Evolutionary conservation across 2,329 filamentous ascomycete species (phyloP).

Genomic region (Boeremia lycopersici): DNA sequence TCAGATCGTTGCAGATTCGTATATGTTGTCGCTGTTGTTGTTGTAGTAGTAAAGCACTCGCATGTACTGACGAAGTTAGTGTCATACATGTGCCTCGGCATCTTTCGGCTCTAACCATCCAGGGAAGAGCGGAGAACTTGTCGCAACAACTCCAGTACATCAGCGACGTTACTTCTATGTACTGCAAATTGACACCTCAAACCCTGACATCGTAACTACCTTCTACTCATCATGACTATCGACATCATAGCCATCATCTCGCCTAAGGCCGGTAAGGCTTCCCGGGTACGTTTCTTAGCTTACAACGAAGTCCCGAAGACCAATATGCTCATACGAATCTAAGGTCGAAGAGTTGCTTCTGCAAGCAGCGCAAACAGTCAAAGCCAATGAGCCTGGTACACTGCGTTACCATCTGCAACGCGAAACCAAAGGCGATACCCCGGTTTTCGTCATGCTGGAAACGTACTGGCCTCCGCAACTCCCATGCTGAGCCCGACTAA

Average conservation of each 20-base stretch:
- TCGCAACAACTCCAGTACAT: neutral
- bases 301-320: neutral
- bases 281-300: slow-evolving; percentile 27
- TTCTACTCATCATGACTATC: slow-evolving; percentile 22
- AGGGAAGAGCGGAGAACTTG: slow-evolving; percentile 20
- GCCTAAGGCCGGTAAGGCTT: slow-evolving; percentile 41
- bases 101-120: slow-evolving; percentile 25
- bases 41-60: neutral
- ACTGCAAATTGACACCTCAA: neutral
- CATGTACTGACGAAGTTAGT: neutral
- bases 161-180: neutral
- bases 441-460: slow-evolving; percentile 41
- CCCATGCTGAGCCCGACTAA: neutral
- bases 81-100: slow-evolving; percentile 28
- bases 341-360: slow-evolving; percentile 42
- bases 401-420: slow-evolving; percentile 42
- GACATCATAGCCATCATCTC: slow-evolving; percentile 40
- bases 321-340: neutral
- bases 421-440: slow-evolving; percentile 34
- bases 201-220: no score
- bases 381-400: slow-evolving; percentile 42
- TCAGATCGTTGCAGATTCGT: neutral
- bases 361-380: slow-evolving; percentile 29
- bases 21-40: neutral
- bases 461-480: slow-evolving; percentile 27